Conservation (phyloP, 2,329 filamentous ascomycete species). For the Hypocreales sp. region DNA sequence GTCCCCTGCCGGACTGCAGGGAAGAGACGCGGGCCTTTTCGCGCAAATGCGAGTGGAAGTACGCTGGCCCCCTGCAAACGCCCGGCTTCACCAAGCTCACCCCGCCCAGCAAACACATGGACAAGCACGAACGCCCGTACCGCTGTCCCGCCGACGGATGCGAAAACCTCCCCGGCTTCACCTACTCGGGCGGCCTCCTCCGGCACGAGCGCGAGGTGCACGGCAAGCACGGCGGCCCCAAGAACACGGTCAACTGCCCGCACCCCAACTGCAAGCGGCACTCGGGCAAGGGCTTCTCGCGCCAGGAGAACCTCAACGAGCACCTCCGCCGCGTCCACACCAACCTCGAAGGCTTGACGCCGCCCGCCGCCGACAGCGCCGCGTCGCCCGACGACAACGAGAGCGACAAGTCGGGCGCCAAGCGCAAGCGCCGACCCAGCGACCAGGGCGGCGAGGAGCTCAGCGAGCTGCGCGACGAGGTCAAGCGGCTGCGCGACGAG, state of each 20-base stretch:
- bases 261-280: slow-evolving; percentile 80
- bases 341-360: slow-evolving; percentile 21
- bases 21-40: slow-evolving; percentile 52
- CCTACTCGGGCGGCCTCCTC: slow-evolving; percentile 79
- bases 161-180: slow-evolving; percentile 86
- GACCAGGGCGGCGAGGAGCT: slow-evolving; percentile 27
- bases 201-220: slow-evolving; percentile 91
- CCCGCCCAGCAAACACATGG: slow-evolving; percentile 78
- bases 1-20: slow-evolving; percentile 53
- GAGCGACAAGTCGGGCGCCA: slow-evolving; percentile 26
- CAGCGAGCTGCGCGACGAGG: slow-evolving; percentile 42
- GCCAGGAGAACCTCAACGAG: slow-evolving; percentile 87
- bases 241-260: slow-evolving; percentile 76
- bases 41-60: slow-evolving; percentile 91
- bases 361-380: slow-evolving; percentile 17
- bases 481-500: slow-evolving; percentile 51
- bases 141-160: slow-evolving; percentile 71
- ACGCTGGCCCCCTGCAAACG: slow-evolving; percentile 19
- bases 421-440: slow-evolving; percentile 28
- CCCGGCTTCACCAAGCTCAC: no score
- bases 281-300: slow-evolving; percentile 76
- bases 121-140: slow-evolving; percentile 91
- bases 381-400: slow-evolving; percentile 30
- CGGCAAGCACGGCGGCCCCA: slow-evolving; percentile 74
- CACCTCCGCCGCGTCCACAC: slow-evolving; percentile 83